phyloP scores from a whole-genome alignment of 1,139 yeast genomes.

The Suhomyces taliae region DNA sequence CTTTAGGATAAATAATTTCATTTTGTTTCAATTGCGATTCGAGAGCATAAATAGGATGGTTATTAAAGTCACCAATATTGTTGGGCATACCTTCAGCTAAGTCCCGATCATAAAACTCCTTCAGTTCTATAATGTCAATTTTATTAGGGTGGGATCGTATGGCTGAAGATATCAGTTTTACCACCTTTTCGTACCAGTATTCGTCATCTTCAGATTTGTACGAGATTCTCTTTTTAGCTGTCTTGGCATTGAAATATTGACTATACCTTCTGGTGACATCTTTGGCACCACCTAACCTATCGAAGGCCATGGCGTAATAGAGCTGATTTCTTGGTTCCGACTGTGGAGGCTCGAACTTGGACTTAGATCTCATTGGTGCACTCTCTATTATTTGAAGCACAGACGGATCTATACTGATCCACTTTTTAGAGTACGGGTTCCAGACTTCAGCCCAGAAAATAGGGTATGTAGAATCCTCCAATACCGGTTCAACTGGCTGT shows the following conservation, averaged over 20 bases:
- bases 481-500: conserved; percentile 1
- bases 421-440: conserved; percentile 67
- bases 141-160: conserved; percentile 37
- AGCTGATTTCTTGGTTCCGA: conserved; percentile 60
- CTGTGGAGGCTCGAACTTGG: conserved; percentile 76
- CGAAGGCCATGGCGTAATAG: conserved; percentile 77
- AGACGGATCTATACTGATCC: conserved; percentile 87
- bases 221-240: conserved; percentile 67
- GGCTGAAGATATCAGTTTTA: conserved; percentile 32
- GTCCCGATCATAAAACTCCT: conserved; percentile 67
- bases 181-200: conserved; percentile 58
- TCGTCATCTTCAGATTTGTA: conserved; percentile 56
- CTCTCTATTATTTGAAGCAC: conserved; percentile 63
- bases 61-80: conserved; percentile 75
- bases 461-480: conserved; percentile 52
- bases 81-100: conserved; percentile 86
- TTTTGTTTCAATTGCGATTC: conserved; percentile 71
- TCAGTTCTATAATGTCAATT: conserved; percentile 67
- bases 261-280: conserved; percentile 89
- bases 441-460: conserved; percentile 94
- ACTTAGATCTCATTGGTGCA: conserved; percentile 55
- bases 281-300: conserved; percentile 58
- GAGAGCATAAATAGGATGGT: conserved; percentile 84
- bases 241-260: conserved; percentile 67
- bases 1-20: conserved; percentile 71